These are phyloP conservation scores for Ceratocystis colombiana DNA, from an alignment of 2,329 filamentous ascomycete species.

Conservation along the genomic window DNA sequence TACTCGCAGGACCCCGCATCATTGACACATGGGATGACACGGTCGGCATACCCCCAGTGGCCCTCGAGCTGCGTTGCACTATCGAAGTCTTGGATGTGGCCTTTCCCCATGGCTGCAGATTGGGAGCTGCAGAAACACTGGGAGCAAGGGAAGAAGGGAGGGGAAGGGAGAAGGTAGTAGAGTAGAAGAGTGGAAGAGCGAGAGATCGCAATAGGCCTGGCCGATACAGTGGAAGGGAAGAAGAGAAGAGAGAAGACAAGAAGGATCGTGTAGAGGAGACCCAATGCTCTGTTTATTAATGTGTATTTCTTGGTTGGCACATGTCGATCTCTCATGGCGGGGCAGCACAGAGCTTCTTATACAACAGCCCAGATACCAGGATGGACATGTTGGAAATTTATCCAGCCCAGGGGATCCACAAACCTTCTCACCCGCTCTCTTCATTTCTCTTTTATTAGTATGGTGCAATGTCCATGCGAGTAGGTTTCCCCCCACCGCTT, in stretches of 20 bases:
- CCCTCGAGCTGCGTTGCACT: constrained; percentile 33
- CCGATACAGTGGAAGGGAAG: not conserved
- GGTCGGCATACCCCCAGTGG: constrained; percentile 42
- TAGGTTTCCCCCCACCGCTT: not conserved
- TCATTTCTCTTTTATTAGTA: not conserved
- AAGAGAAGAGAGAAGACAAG: not conserved
- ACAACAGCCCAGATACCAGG: not conserved
- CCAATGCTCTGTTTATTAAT: not conserved
- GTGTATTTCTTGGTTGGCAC: constrained; percentile 6
- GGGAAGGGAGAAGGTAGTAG: not conserved
- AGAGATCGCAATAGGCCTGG: not conserved
- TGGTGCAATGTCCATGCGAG: not conserved
- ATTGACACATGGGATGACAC: constrained; percentile 39
- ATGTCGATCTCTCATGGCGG: constrained; percentile 9
- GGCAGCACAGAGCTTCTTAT: constrained; percentile 10
- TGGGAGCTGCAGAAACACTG: not conserved
- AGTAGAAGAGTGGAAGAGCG: not conserved
- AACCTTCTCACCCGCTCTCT: constrained; percentile 13
- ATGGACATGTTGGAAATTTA: not conserved
- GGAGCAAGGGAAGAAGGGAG: not conserved
- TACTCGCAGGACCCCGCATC: constrained; percentile 42
- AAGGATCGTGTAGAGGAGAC: not conserved
- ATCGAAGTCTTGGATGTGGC: constrained; percentile 38
- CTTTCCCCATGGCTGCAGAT: constrained; percentile 22
- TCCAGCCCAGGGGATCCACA: constrained; percentile 12